A percentile compares a stretch with the other conserved stretches of the same genome.
Evolutionary conservation across 306 rosid species (phyloP).

Genomic region (Aeschynomene evenia): DNA sequence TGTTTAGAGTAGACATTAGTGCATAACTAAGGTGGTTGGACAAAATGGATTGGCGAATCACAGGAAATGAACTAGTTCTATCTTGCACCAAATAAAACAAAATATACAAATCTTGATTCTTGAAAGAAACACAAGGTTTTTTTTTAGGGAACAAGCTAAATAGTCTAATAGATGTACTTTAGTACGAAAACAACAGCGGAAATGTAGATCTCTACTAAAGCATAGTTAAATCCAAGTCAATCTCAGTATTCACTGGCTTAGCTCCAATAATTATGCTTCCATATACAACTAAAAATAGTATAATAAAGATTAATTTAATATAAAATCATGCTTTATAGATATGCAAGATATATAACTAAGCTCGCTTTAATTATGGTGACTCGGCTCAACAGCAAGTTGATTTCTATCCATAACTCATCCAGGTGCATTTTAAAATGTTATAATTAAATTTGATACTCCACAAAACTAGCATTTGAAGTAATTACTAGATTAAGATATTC

Average conservation of each 20-base stretch:
- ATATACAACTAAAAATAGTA: background rate
- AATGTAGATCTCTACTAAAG: background rate
- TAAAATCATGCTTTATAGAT: background rate
- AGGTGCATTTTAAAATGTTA: slow-evolving; percentile 9
- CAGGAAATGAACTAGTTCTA: slow-evolving; percentile 7
- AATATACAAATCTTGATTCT: background rate
- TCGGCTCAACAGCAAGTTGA: background rate
- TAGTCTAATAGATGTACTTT: background rate
- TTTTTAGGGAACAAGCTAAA: background rate
- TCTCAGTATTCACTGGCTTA: background rate
- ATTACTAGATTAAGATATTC: slow-evolving; percentile 15
- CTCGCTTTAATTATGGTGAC: slow-evolving; percentile 5
- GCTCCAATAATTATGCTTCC: background rate
- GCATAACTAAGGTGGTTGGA: background rate
- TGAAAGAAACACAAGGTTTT: background rate
- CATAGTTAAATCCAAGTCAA: slow-evolving; percentile 9
- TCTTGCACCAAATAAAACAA: background rate
- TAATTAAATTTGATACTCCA: slow-evolving; percentile 10
- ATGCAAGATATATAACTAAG: slow-evolving; percentile 7
- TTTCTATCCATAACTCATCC: slow-evolving; percentile 13
- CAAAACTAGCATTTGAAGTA: slow-evolving; percentile 8
- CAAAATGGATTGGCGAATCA: background rate
- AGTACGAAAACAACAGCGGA: background rate
- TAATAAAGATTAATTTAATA: background rate
- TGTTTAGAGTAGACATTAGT: background rate